Evolutionary conservation across 2,329 filamentous ascomycete genomes (phyloP).

Genomic region (Stachybotrys echinatus): DNA sequence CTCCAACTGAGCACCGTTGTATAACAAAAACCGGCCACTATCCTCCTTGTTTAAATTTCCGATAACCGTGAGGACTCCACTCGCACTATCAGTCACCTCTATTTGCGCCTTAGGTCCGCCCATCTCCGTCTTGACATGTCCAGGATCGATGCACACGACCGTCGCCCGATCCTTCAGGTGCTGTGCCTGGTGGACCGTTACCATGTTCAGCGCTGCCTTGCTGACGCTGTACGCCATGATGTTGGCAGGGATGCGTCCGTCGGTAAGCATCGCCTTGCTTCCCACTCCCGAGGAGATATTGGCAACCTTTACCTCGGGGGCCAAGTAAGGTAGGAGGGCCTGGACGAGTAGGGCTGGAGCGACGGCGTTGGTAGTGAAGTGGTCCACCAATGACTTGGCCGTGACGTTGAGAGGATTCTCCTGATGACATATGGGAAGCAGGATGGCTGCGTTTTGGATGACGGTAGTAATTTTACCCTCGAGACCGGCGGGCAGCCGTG

Average conservation of each 20-base stretch:
- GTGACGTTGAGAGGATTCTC: conserved; percentile 1
- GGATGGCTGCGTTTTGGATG: background rate
- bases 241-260: background rate
- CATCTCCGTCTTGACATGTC: background rate
- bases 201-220: background rate
- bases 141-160: background rate
- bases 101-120: background rate
- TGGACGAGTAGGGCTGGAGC: background rate
- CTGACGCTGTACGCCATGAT: conserved; percentile 1
- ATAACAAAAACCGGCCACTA: background rate
- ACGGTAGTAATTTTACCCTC: background rate
- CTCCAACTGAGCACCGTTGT: background rate
- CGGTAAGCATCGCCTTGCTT: background rate
- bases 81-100: background rate
- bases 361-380: background rate
- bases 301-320: background rate
- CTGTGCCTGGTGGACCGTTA: background rate
- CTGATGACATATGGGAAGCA: background rate
- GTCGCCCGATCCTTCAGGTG: background rate
- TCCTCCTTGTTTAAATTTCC: background rate
- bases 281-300: background rate
- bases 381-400: background rate
- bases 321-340: background rate
- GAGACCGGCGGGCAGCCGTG: background rate
- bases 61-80: background rate